These are phyloP conservation scores for Colletotrichum caudatum DNA, from an alignment of 2,329 filamentous ascomycete genomes.

Conservation along the genomic window DNA sequence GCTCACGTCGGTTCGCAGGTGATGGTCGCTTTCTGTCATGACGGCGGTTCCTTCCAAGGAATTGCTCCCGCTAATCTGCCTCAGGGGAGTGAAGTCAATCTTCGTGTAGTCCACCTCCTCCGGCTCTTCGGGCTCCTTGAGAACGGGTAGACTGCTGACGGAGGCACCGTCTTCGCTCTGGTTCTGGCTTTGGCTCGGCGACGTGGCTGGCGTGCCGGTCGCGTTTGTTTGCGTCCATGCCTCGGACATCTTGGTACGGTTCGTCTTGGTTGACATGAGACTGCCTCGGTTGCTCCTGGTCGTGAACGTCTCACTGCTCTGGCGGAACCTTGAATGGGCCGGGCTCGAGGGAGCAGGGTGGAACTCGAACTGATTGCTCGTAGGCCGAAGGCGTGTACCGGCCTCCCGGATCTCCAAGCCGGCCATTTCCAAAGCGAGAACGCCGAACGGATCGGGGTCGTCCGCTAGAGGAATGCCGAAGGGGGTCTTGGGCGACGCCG, in stretches of 20 bases:
- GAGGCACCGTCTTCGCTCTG: slow-evolving; percentile 66
- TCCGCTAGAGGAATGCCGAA: slow-evolving; percentile 85
- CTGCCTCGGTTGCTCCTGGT: slow-evolving; percentile 76
- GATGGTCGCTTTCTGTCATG: slow-evolving; percentile 41
- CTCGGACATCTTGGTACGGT: slow-evolving; percentile 77
- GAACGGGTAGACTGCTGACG: slow-evolving; percentile 55
- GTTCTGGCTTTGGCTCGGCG: slow-evolving; percentile 65
- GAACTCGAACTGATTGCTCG: slow-evolving; percentile 86
- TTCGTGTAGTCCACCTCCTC: slow-evolving; percentile 71
- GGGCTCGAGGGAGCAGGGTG: slow-evolving; percentile 82
- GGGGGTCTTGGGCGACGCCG: slow-evolving; percentile 48
- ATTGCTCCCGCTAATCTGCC: slow-evolving; percentile 58
- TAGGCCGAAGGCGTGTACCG: slow-evolving; percentile 79
- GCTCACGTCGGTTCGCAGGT: slow-evolving; percentile 44
- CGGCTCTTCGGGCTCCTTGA: slow-evolving; percentile 60
- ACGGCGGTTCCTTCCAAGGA: slow-evolving; percentile 49
- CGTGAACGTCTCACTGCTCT: slow-evolving; percentile 75
- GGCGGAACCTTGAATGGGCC: slow-evolving; percentile 68
- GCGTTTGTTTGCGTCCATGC: slow-evolving; percentile 73
- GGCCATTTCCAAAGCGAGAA: slow-evolving; percentile 89
- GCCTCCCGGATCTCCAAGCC: slow-evolving; percentile 92
- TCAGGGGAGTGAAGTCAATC: slow-evolving; percentile 65
- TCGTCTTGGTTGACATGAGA: slow-evolving; percentile 78
- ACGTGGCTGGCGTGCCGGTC: slow-evolving; percentile 64
- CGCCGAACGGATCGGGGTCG: slow-evolving; percentile 92